Percentiles rank a stretch among this genome's conserved stretches.
Evolutionary conservation across 2,329 filamentous ascomycete species (phyloP).

Genomic region (Aspergillus ibericus): DNA sequence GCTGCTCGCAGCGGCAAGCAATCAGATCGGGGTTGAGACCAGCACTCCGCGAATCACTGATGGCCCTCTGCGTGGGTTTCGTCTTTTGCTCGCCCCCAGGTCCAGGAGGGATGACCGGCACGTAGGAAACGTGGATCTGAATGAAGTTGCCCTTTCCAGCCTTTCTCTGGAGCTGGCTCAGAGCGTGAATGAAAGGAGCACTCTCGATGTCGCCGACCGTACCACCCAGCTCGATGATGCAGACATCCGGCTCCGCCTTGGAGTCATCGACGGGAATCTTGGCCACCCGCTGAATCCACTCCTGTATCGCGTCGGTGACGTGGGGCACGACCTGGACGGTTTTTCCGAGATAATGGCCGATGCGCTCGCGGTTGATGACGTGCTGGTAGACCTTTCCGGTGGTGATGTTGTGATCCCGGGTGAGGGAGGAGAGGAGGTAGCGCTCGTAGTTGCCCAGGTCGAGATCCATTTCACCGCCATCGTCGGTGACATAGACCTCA

Average conservation of each 20-base stretch:
- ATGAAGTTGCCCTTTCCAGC: slow-evolving; percentile 78
- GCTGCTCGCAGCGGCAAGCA: slow-evolving; percentile 83
- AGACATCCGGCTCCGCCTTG: slow-evolving; percentile 80
- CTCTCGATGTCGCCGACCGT: slow-evolving; percentile 76
- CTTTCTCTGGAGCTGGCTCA: slow-evolving; percentile 73
- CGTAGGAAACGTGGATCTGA: slow-evolving; percentile 76
- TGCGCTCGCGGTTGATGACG: slow-evolving; percentile 74
- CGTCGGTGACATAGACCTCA: slow-evolving; percentile 83
- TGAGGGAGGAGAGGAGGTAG: slow-evolving; percentile 80
- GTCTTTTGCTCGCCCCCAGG: slow-evolving; percentile 77
- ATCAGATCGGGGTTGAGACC: slow-evolving; percentile 78
- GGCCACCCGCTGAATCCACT: slow-evolving; percentile 83
- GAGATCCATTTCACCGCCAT: slow-evolving; percentile 75
- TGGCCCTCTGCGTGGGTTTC: slow-evolving; percentile 91
- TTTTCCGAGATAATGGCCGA: slow-evolving; percentile 79
- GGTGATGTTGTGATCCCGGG: slow-evolving; percentile 90
- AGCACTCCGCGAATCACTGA: slow-evolving; percentile 78
- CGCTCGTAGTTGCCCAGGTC: slow-evolving; percentile 76
- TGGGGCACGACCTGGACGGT: slow-evolving; percentile 90
- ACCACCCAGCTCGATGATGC: slow-evolving; percentile 64
- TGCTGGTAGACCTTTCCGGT: slow-evolving; percentile 94
- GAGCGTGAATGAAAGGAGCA: slow-evolving; percentile 82
- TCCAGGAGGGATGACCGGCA: slow-evolving; percentile 62
- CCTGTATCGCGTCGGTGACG: slow-evolving; percentile 85
- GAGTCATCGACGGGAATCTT: slow-evolving; percentile 84